phyloP scores from a whole-genome alignment of 352 stramenopile genomes.

The Phytophthora cactorum region DNA sequence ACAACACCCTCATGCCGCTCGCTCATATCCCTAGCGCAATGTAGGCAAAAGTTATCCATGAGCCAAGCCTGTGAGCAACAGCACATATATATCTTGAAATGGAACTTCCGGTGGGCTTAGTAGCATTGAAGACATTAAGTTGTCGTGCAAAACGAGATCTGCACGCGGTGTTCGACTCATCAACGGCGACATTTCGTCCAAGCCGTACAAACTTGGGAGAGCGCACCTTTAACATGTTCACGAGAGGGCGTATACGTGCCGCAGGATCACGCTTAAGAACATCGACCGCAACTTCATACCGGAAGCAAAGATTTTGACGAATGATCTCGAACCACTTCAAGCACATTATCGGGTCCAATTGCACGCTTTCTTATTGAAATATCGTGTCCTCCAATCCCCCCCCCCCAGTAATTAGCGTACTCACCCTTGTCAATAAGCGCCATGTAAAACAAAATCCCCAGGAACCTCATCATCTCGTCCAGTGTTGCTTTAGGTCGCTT shows the following conservation, averaged over 20 bases:
- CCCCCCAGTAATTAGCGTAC: conserved; percentile 40
- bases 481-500: conserved; percentile 1
- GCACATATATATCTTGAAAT: conserved; percentile 13
- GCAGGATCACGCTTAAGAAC: conserved; percentile 8
- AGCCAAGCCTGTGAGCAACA: conserved; percentile 11
- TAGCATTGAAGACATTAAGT: conserved; percentile 2
- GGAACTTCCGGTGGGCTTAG: conserved; percentile 8
- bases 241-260: background rate
- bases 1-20: background rate
- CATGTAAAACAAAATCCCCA: conserved; percentile 11
- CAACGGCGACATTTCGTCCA: conserved; percentile 7
- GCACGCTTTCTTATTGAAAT: background rate
- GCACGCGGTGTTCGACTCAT: conserved; percentile 11
- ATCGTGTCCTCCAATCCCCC: background rate
- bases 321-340: background rate
- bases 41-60: conserved; percentile 3
- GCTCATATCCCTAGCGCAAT: conserved; percentile 4
- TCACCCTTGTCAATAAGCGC: conserved; percentile 33
- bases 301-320: conserved; percentile 2
- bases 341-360: background rate
- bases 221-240: conserved; percentile 8
- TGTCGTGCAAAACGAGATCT: conserved; percentile 5
- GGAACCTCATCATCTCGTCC: conserved; percentile 19
- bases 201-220: background rate
- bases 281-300: background rate